Conservation (phyloP, 352 stramenopile genomes). For the Phytophthora capsici region DNA sequence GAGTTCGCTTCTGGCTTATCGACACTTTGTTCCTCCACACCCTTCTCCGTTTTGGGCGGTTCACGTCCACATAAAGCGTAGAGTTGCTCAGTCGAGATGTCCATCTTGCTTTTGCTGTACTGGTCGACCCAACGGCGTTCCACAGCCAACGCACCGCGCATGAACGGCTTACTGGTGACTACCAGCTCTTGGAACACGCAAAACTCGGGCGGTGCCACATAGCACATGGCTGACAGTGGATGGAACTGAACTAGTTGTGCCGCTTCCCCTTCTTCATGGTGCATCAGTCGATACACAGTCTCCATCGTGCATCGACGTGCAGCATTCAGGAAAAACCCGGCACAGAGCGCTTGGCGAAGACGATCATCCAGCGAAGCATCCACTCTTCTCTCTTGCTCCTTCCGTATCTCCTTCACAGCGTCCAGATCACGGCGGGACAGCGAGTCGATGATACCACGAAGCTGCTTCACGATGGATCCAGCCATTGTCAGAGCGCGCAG, state of each 20-base stretch:
- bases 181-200: constrained; percentile 83
- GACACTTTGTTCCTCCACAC: background rate
- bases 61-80: constrained; percentile 59
- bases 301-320: constrained; percentile 65
- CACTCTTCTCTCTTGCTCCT: background rate
- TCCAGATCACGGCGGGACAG: constrained; percentile 44
- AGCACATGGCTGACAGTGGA: constrained; percentile 62
- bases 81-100: constrained; percentile 40
- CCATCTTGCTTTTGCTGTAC: constrained; percentile 42
- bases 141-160: constrained; percentile 62
- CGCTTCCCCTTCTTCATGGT: constrained; percentile 18
- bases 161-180: constrained; percentile 72
- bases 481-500: constrained; percentile 65
- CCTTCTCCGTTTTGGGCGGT: constrained; percentile 7
- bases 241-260: constrained; percentile 73
- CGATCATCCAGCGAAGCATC: constrained; percentile 38
- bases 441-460: constrained; percentile 59
- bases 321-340: constrained; percentile 76
- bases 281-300: constrained; percentile 60
- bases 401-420: constrained; percentile 9
- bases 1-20: background rate
- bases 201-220: constrained; percentile 49
- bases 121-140: constrained; percentile 59
- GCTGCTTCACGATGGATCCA: constrained; percentile 54
- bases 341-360: constrained; percentile 54